phyloP scores from a whole-genome alignment of 1,139 yeast genomes.

The Protomyces inundatus region DNA sequence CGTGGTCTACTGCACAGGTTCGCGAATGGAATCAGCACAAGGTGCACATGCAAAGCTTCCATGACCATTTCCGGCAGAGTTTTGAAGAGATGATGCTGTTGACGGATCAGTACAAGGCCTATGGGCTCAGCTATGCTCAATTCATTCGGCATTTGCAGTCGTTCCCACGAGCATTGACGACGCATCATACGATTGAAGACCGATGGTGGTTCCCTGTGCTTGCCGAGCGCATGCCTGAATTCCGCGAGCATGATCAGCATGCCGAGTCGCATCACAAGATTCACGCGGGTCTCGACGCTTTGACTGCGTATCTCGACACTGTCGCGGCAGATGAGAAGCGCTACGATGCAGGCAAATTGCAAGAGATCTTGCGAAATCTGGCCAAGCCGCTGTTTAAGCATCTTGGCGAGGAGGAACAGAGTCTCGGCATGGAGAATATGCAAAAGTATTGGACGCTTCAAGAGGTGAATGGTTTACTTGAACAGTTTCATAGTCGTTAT shows the following conservation, averaged over 20 bases:
- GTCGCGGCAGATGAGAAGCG: not conserved
- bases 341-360: not conserved
- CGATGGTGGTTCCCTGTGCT: slow-evolving; percentile 9
- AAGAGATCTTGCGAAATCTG: not conserved
- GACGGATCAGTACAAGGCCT: not conserved
- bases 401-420: slow-evolving; percentile 10
- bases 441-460: slow-evolving; percentile 19
- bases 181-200: slow-evolving; percentile 16
- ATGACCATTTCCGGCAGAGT: not conserved
- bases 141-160: not conserved
- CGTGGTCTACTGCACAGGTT: not conserved
- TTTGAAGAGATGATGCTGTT: not conserved
- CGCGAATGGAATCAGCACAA: not conserved
- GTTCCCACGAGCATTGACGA: not conserved
- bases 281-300: slow-evolving; percentile 13
- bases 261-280: not conserved
- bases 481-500: not conserved
- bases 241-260: not conserved
- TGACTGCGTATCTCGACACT: not conserved
- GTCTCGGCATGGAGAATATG: slow-evolving; percentile 5
- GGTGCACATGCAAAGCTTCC: slow-evolving; percentile 1
- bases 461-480: slow-evolving; percentile 9
- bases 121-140: not conserved
- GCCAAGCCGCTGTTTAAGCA: slow-evolving; percentile 3
- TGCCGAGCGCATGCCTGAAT: slow-evolving; percentile 15